Base-by-base conservation (phyloP, 1,284 basidiomycete species). In the Trichosporon coremiiforme region DNA sequence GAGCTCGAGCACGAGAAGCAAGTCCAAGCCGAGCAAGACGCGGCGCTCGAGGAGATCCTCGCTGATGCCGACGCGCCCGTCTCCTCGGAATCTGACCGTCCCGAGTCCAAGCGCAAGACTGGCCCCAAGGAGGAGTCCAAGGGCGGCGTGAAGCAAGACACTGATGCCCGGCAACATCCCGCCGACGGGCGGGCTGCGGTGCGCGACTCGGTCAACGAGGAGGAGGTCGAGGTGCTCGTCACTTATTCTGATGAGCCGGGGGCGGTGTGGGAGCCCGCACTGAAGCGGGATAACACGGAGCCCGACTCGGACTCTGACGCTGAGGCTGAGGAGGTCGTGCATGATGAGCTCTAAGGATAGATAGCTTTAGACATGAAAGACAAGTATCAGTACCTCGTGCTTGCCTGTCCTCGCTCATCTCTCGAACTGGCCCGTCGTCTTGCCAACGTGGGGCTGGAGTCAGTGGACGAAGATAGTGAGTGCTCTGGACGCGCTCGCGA, bases 1-100 rank as follows among this genome's bases (percentile, higher is more conserved):
- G 68, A 72, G 60, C 66, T 33, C 36, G 36, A 7, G 36, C 36
- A 38, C 13, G 53, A 45, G 13, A 50, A 9, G 6, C 60, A 64
- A 2, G 5, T 33, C 1, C 45, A 68, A 47, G 45, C 36, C 15
- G 38, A 20, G 31, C 57, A 60, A 15, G 50, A 68, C 50, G 71
- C 17, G 17, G 41, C 41, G 10, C 17, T 45, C 2, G 41, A 45
- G 41, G 15, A 17, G 17, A 45, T 45, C 41, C 41, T 45, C 17
- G 41, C 41, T 5, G 41, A 17, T 5, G 41, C 41, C 41, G 41
- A 45, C 17, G 41, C 41, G 17, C 41, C 41, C 41, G 41, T 45
- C 17, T 45, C 41, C 4, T n/a, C 3, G 4, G 41, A 45, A 15
- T n/a, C 17, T 12, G 41, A 45, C 41, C 15, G 17, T 7, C 41